A percentile compares a stretch with the other conserved stretches of the same genome.
phyloP scores from a whole-genome alignment of 192 early-diverging fungal genomes.

The Rhizophagus sp. region DNA sequence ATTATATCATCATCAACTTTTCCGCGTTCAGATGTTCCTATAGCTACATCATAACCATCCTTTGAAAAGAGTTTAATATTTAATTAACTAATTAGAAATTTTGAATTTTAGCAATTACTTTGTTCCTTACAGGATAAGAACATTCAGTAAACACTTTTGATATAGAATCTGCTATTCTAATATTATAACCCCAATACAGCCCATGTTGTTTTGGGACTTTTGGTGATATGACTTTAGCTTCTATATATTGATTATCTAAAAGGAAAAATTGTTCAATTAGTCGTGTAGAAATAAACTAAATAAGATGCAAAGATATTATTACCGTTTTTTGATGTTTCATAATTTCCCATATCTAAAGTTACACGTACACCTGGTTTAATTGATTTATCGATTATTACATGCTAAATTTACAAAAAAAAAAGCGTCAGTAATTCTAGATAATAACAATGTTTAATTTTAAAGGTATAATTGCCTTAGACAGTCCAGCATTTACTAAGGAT shows the following conservation, averaged over 20 bases:
- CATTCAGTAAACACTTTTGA: conserved; percentile 63
- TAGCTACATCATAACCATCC: conserved; percentile 66
- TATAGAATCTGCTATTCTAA: conserved; percentile 58
- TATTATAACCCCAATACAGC: conserved; percentile 70
- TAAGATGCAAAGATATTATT: background rate
- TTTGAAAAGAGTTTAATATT: conserved; percentile 11
- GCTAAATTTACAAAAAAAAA: background rate
- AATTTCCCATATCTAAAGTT: conserved; percentile 53
- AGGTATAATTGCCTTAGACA: conserved; percentile 30
- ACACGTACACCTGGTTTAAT: conserved; percentile 62
- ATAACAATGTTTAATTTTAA: background rate
- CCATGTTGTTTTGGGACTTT: conserved; percentile 61
- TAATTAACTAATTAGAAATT: background rate
- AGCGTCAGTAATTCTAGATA: background rate
- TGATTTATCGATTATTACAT: conserved; percentile 51
- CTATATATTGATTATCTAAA: conserved; percentile 39
- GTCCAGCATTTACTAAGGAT: conserved; percentile 54
- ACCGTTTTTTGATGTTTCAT: background rate
- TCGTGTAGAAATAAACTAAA: background rate
- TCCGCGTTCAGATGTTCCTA: conserved; percentile 60
- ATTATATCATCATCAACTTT: conserved; percentile 25
- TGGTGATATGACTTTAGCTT: conserved; percentile 59
- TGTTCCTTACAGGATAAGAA: conserved; percentile 46
- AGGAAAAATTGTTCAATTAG: conserved; percentile 6
- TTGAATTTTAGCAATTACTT: background rate